Percentiles rank a stretch among this genome's conserved stretches.
phyloP scores from a whole-genome alignment of 306 rosid species.

The Cercis canadensis region DNA sequence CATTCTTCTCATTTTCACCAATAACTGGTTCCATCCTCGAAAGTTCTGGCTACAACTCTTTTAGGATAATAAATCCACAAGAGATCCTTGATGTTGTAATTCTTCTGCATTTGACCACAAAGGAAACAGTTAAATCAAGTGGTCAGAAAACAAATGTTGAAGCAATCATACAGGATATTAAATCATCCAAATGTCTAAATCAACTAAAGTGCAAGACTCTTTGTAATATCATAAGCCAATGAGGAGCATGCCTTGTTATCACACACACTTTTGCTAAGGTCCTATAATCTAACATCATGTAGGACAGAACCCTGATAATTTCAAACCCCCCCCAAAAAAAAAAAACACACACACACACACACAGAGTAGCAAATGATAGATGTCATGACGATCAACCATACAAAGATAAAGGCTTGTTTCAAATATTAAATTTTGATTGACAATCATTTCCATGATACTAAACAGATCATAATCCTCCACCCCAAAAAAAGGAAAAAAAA shows the following conservation, averaged over 20 bases:
- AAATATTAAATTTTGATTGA: too few relatives aligned
- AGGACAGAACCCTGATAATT: too few relatives aligned
- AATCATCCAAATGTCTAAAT: background rate
- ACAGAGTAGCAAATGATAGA: too few relatives aligned
- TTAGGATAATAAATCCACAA: background rate
- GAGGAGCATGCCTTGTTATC: background rate
- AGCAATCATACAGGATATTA: background rate
- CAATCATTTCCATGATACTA: too few relatives aligned
- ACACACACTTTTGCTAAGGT: too few relatives aligned
- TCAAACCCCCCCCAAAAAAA: too few relatives aligned
- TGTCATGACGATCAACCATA: too few relatives aligned
- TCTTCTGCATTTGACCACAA: conserved; percentile 28
- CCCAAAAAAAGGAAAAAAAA: background rate
- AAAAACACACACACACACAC: too few relatives aligned
- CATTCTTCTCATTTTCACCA: background rate
- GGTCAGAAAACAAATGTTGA: background rate
- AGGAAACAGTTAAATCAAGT: background rate
- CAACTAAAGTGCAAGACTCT: background rate
- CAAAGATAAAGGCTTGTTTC: too few relatives aligned
- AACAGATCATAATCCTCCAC: too few relatives aligned
- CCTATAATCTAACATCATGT: too few relatives aligned
- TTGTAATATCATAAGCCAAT: background rate
- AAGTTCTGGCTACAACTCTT: background rate
- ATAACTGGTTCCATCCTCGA: background rate
- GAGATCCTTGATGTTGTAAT: background rate